Percentiles rank a stretch among this genome's conserved stretches.
Evolutionary conservation across 257 asterid species (phyloP).

Genomic region (Nicotiana benthamiana): DNA sequence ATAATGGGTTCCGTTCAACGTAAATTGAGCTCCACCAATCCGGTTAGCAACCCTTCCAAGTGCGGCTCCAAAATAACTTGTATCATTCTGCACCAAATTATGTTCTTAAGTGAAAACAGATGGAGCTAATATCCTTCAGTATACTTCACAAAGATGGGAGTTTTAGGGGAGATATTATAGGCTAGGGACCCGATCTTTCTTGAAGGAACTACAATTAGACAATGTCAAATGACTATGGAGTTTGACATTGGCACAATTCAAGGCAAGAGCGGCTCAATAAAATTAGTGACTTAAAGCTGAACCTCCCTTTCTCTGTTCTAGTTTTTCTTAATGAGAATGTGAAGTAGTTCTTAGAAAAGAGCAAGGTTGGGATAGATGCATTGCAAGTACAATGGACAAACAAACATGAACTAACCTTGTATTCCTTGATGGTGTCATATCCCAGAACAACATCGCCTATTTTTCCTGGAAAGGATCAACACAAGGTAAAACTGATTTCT

Average conservation of each 20-base stretch:
- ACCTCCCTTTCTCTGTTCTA: neutral
- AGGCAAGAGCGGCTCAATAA: neutral
- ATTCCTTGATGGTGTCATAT: constrained; percentile 49
- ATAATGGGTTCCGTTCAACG: constrained; percentile 13
- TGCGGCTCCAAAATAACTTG: constrained; percentile 17
- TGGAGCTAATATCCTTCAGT: neutral
- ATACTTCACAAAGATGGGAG: neutral
- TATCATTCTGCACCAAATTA: constrained; percentile 9
- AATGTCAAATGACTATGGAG: neutral
- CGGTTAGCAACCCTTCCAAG: constrained; percentile 25
- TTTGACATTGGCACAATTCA: neutral
- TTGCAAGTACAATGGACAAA: neutral
- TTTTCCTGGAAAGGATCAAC: constrained; percentile 21
- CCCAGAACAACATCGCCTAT: constrained; percentile 78
- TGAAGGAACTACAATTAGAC: neutral
- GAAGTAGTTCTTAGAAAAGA: neutral
- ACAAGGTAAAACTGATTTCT: neutral
- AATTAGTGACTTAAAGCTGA: neutral
- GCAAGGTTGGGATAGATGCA: neutral
- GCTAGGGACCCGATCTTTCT: neutral
- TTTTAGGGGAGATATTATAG: neutral
- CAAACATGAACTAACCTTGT: constrained; percentile 29
- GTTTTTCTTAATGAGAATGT: neutral
- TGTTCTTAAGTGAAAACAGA: neutral
- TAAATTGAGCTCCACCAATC: constrained; percentile 22